Conservation (phyloP, 345 rosid genomes). For the Toxicodendron radicans region DNA sequence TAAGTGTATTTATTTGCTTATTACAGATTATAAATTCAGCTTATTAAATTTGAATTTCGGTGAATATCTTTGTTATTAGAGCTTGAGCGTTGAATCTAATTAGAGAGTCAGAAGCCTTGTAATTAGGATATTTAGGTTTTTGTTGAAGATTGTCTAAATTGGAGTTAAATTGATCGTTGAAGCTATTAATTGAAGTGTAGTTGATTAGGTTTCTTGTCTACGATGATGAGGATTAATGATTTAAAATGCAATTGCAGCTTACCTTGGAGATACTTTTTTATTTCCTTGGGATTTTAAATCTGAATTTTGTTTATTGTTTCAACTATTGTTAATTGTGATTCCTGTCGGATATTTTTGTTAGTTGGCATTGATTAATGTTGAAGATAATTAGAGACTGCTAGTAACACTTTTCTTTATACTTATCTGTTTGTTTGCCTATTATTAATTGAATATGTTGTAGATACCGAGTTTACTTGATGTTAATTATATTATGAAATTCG, state of each 20-base stretch:
- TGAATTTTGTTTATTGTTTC: neutral
- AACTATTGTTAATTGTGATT: neutral
- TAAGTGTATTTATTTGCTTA: conserved; percentile 14
- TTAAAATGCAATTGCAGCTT: neutral
- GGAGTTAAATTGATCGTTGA: conserved; percentile 1
- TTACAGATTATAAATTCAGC: neutral
- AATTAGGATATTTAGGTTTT: conserved; percentile 1
- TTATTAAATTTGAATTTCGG: neutral
- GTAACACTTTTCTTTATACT: neutral
- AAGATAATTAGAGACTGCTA: neutral
- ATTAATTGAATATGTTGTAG: neutral
- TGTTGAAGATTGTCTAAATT: neutral
- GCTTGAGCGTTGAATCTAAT: neutral
- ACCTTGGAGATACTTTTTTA: neutral
- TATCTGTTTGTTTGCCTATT: neutral
- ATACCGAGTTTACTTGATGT: neutral
- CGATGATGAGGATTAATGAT: neutral
- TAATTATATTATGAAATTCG: neutral
- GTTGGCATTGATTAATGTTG: neutral
- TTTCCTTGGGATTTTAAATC: neutral
- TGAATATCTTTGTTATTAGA: neutral
- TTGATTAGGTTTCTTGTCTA: neutral
- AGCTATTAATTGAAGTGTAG: neutral
- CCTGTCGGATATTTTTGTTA: neutral
- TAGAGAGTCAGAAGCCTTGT: neutral